Conservation (phyloP, 768 basidiomycete genomes). For the Mycena maculata region DNA sequence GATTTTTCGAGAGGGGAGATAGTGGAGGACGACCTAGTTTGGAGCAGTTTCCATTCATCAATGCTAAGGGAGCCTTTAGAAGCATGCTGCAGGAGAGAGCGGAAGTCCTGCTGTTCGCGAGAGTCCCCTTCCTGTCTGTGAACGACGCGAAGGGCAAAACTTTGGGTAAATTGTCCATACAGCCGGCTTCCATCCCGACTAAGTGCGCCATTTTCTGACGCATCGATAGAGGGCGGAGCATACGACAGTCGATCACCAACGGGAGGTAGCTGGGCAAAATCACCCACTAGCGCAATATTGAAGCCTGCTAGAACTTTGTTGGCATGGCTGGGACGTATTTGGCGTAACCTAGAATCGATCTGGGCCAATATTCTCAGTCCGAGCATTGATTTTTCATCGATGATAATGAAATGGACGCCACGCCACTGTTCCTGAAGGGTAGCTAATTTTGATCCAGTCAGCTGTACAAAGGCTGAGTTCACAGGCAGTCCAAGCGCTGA, state of each 20-base stretch:
- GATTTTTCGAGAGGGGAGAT: background rate
- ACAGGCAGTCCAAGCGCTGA: constrained; percentile 12
- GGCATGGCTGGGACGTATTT: background rate
- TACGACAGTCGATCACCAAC: background rate
- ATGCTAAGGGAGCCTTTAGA: constrained; percentile 4
- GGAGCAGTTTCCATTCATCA: constrained; percentile 16
- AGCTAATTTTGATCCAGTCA: constrained; percentile 9
- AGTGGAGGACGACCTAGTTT: background rate
- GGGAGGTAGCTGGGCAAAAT: too few relatives aligned
- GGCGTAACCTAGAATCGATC: constrained; percentile 12
- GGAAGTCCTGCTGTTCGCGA: background rate
- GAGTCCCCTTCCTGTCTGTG: constrained; percentile 9
- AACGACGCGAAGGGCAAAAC: background rate
- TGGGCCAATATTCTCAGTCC: constrained; percentile 6
- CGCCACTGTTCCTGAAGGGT: constrained; percentile 4
- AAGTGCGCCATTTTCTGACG: too few relatives aligned
- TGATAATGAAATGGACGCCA: constrained; percentile 15
- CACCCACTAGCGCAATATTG: too few relatives aligned
- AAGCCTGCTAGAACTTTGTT: too few relatives aligned
- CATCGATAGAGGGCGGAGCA: background rate
- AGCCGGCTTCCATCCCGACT: background rate
- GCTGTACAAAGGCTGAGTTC: background rate
- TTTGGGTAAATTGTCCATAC: background rate
- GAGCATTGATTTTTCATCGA: constrained; percentile 26
- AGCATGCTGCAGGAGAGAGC: background rate